A percentile compares a stretch with the other conserved stretches of the same genome.
Evolutionary conservation across 108 stramenopile genomes (phyloP).

Genomic region (Mediolabrus comicus): DNA sequence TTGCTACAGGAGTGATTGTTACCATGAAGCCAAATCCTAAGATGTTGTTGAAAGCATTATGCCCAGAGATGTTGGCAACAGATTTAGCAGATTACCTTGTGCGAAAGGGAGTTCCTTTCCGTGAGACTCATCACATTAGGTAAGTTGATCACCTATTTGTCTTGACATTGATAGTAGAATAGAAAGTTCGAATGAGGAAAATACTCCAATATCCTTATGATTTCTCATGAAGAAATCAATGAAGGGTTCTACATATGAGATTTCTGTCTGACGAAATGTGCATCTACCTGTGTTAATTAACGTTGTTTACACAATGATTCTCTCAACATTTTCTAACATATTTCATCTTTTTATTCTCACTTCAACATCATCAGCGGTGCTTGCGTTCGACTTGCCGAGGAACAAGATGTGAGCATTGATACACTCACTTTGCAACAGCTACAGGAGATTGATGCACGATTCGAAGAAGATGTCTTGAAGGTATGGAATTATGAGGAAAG

Average conservation of each 20-base stretch:
- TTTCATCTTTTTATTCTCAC: neutral
- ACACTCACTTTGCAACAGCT: conserved; percentile 82
- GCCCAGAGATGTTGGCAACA: conserved; percentile 99
- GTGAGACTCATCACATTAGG: conserved; percentile 99
- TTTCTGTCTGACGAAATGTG: conserved; percentile 43
- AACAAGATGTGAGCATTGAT: conserved; percentile 72
- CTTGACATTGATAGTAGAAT: neutral
- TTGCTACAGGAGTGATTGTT: conserved; percentile 94
- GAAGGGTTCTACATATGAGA: conserved; percentile 32
- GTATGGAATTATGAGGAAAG: conserved; percentile 91
- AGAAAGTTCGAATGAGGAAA: neutral
- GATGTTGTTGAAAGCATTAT: conserved; percentile 81
- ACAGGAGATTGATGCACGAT: conserved; percentile 80
- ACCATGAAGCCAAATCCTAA: conserved; percentile 94
- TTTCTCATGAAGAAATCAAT: conserved; percentile 7
- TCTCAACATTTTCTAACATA: neutral
- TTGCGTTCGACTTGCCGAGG: conserved; percentile 86
- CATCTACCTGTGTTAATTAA: neutral
- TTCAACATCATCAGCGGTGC: conserved; percentile 62
- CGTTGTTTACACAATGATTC: neutral
- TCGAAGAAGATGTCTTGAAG: conserved; percentile 83
- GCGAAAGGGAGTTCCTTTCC: conserved; percentile 98
- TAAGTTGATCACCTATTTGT: conserved; percentile 11
- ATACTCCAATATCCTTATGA: conserved; percentile 15
- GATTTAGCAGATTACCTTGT: conserved; percentile 99